Percentiles rank a stretch among this genome's conserved stretches.
Conservation (phyloP, 148 eudicot species). For the Fagopyrum esculentum region DNA sequence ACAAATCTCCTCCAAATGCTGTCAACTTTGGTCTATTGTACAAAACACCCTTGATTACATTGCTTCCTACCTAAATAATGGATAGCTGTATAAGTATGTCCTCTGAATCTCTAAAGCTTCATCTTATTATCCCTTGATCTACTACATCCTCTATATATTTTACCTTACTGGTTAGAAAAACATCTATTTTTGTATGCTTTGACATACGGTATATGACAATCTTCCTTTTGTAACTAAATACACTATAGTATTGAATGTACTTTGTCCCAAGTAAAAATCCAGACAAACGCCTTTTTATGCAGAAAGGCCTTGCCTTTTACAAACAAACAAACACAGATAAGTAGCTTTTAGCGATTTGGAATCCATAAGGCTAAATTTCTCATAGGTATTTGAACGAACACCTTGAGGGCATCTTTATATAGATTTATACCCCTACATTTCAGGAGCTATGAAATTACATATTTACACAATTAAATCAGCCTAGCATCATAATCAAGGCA, state of each 20-base stretch:
- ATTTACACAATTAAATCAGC: too few relatives aligned
- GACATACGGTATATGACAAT: constrained; percentile 30
- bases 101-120: background rate
- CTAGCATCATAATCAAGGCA: too few relatives aligned
- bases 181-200: constrained; percentile 28
- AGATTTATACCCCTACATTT: too few relatives aligned
- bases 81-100: background rate
- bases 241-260: constrained; percentile 14
- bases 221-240: constrained; percentile 1
- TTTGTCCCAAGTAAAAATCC: constrained; percentile 26
- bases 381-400: too few relatives aligned
- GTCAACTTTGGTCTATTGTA: constrained; percentile 2
- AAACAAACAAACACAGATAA: too few relatives aligned
- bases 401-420: too few relatives aligned
- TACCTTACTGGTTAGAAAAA: constrained; percentile 9
- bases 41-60: background rate
- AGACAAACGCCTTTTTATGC: constrained; percentile 41
- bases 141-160: background rate
- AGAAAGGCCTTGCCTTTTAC: constrained; percentile 38
- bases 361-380: too few relatives aligned
- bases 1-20: constrained; percentile 1
- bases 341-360: too few relatives aligned
- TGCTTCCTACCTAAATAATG: background rate
- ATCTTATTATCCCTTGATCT: background rate
- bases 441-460: too few relatives aligned